Evolutionary conservation across 192 early-diverging fungal genomes (phyloP).

Genomic region (Entrophospora sp.): DNA sequence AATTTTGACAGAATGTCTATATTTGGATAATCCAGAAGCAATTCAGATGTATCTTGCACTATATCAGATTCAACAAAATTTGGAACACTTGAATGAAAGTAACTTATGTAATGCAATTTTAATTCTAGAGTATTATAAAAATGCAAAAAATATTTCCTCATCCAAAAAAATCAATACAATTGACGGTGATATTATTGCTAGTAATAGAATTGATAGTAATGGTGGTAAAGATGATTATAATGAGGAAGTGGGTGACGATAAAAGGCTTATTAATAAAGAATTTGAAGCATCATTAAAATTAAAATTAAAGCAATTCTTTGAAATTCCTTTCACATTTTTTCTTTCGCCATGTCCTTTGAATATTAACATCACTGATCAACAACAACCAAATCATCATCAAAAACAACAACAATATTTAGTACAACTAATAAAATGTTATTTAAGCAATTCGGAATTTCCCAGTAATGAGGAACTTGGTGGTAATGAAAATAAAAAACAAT

Average conservation of each 20-base stretch:
- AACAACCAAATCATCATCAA: background rate
- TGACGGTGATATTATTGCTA: too few species aligned
- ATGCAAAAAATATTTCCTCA: background rate
- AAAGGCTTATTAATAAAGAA: background rate
- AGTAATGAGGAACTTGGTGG: background rate
- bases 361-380: background rate
- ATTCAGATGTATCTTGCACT: conserved; percentile 38
- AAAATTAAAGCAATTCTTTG: conserved; percentile 10
- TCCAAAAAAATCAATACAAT: background rate
- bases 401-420: background rate
- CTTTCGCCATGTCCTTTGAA: too few species aligned
- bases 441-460: background rate
- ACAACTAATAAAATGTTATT: background rate
- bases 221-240: background rate
- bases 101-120: conserved; percentile 11
- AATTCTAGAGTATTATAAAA: conserved; percentile 18
- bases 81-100: background rate
- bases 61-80: conserved; percentile 23
- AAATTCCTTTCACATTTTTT: background rate
- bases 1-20: conserved; percentile 44
- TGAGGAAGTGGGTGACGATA: background rate
- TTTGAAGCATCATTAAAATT: background rate
- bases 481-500: background rate
- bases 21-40: conserved; percentile 40
- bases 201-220: background rate